Evolutionary conservation across 2,329 filamentous ascomycete species (phyloP).

Genomic region (Arthrobotrys iridis): DNA sequence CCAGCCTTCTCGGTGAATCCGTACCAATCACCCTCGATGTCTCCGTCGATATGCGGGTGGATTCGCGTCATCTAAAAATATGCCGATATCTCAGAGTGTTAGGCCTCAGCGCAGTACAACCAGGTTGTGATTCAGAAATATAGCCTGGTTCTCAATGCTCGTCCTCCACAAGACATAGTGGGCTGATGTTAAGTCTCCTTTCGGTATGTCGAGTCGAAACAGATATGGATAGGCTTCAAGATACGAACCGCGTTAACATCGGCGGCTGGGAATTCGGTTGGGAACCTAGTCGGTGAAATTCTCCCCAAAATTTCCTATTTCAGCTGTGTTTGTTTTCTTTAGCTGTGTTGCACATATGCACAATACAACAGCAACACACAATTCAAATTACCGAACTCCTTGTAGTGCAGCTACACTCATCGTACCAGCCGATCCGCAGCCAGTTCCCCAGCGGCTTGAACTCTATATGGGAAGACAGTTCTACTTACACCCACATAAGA

Average conservation of each 20-base stretch:
- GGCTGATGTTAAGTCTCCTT: background rate
- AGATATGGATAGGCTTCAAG: background rate
- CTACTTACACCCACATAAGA: too few relatives aligned
- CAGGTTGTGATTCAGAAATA: conserved; percentile 9
- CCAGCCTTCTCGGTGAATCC: background rate
- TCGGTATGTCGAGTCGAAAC: conserved; percentile 7
- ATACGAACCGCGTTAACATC: background rate
- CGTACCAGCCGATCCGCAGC: too few relatives aligned
- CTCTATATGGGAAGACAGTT: too few relatives aligned
- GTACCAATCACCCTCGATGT: background rate
- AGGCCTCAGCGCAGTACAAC: background rate
- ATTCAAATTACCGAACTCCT: background rate
- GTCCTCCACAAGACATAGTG: background rate
- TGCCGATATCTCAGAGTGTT: background rate
- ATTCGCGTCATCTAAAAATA: conserved; percentile 22
- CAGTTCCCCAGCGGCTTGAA: too few relatives aligned
- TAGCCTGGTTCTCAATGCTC: conserved; percentile 8
- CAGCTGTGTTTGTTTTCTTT: background rate
- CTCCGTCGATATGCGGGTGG: background rate
- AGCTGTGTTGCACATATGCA: background rate
- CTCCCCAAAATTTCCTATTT: background rate
- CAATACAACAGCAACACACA: conserved; percentile 14
- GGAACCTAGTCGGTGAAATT: too few relatives aligned
- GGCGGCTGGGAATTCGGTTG: background rate
- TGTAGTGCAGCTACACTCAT: background rate